phyloP scores from a whole-genome alignment of 345 rosid species.

The Eucalyptus cloeziana region DNA sequence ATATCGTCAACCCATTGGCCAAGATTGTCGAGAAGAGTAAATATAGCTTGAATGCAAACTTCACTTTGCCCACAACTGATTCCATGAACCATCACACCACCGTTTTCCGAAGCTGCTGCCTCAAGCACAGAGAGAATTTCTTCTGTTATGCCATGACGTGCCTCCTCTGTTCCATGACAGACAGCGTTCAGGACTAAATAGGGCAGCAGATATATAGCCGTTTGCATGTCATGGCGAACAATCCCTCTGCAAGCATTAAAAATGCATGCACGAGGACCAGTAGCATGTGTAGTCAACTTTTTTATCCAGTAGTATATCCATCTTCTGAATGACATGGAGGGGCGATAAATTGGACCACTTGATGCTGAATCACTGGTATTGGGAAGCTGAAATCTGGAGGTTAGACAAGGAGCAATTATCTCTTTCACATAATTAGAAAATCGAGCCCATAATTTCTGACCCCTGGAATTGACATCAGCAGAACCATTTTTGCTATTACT shows the following conservation, averaged over 20 bases:
- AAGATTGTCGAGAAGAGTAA: conserved; percentile 94
- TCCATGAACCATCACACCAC: conserved; percentile 45
- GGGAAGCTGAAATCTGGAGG: conserved; percentile 95
- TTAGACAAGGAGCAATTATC: conserved; percentile 92
- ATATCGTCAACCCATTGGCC: conserved; percentile 98
- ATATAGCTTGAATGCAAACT: conserved; percentile 92
- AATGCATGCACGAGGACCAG: conserved; percentile 77
- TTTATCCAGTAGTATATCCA: conserved; percentile 87
- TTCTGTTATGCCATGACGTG: conserved; percentile 69
- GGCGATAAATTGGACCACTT: conserved; percentile 67
- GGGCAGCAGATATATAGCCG: conserved; percentile 81
- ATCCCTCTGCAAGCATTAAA: conserved; percentile 93
- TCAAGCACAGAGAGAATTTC: conserved; percentile 84
- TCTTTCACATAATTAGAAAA: conserved; percentile 93
- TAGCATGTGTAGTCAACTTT: conserved; percentile 78
- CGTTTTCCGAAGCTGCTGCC: conserved; percentile 75
- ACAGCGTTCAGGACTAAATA: conserved; percentile 81
- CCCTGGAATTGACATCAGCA: conserved; percentile 47
- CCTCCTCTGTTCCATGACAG: conserved; percentile 82
- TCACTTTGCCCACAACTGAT: conserved; percentile 62
- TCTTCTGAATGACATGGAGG: conserved; percentile 93
- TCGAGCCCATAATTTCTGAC: conserved; percentile 85
- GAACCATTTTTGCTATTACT: conserved; percentile 16
- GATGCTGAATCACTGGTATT: conserved; percentile 62
- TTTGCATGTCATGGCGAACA: conserved; percentile 96